These are phyloP conservation scores for Salix koriyanagi DNA, from an alignment of 345 rosid species.

Conservation along the genomic window DNA sequence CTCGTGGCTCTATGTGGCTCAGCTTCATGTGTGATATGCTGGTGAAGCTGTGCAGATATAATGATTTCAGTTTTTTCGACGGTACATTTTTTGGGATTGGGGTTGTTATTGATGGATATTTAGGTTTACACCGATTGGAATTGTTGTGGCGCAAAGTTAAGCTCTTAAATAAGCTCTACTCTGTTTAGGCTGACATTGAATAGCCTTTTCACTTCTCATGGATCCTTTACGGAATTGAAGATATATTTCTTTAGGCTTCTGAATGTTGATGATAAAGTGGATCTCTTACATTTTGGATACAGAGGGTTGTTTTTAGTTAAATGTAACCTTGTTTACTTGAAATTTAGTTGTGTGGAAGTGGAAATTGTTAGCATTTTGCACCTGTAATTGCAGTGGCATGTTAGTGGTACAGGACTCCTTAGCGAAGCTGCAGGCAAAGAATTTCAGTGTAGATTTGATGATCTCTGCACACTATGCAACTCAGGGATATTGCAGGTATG, in stretches of 20 bases:
- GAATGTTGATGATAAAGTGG: background rate
- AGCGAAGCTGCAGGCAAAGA: background rate
- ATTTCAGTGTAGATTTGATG: background rate
- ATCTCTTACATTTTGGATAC: background rate
- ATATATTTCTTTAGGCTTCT: background rate
- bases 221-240: background rate
- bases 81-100: background rate
- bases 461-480: background rate
- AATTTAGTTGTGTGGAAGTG: background rate
- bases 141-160: background rate
- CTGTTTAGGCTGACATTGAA: background rate
- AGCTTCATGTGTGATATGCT: too few species aligned
- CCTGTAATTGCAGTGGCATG: background rate
- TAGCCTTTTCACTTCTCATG: background rate
- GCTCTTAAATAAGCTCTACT: background rate
- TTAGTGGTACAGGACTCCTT: too few species aligned
- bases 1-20: background rate
- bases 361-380: background rate
- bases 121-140: background rate
- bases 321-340: background rate
- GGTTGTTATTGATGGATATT: background rate
- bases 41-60: background rate
- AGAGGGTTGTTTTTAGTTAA: background rate
- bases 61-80: background rate
- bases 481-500: background rate